These are phyloP conservation scores for Sporisorium reilianum DNA, from an alignment of 1,284 basidiomycete species.

Conservation along the genomic window DNA sequence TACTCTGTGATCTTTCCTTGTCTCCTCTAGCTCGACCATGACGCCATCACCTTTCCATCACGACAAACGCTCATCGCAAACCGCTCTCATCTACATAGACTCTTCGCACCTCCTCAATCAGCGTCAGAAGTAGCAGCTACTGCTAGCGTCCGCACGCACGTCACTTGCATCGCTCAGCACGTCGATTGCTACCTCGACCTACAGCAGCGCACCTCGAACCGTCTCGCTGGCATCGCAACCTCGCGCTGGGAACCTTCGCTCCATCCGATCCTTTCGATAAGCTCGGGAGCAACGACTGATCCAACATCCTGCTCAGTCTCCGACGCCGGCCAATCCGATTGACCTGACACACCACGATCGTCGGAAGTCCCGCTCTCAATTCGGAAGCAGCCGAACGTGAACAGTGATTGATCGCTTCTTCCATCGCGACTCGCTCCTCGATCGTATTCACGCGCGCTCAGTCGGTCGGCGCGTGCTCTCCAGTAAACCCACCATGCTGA, in stretches of 20 bases:
- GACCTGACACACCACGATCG: neutral
- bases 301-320: neutral
- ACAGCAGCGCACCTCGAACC: neutral
- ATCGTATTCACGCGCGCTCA: neutral
- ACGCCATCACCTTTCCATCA: neutral
- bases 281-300: neutral
- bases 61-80: no score
- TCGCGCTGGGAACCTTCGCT: neutral
- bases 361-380: neutral
- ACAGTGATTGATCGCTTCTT: neutral
- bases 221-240: neutral
- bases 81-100: slow-evolving; percentile 3
- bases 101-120: neutral
- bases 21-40: no score
- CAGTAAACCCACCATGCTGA: slow-evolving; percentile 16
- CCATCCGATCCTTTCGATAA: neutral
- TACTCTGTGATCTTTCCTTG: no score
- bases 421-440: neutral
- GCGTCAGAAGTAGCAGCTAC: neutral
- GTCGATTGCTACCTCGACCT: neutral
- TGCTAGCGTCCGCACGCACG: neutral
- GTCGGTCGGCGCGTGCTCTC: neutral
- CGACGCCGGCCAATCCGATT: neutral
- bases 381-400: neutral
- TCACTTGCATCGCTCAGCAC: neutral